Evolutionary conservation across 225 moss, liverwort and hornwort species (phyloP).

Genomic region (Sphagnum tenellum): DNA sequence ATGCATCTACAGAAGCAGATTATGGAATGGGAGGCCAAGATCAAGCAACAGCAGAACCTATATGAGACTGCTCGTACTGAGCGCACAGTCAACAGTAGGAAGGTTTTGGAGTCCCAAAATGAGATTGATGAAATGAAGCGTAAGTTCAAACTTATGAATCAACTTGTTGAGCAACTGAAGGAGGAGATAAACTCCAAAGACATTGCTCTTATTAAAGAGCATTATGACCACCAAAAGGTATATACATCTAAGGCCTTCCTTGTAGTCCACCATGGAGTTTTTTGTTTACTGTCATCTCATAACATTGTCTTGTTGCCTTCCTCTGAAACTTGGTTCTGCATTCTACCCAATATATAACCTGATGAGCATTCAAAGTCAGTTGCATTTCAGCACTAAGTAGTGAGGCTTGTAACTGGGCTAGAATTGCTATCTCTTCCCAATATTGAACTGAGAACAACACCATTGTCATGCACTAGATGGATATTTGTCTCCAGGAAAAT

Average conservation of each 20-base stretch:
- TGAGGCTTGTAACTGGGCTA: too few relatives aligned
- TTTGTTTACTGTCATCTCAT: too few relatives aligned
- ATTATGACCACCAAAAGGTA: conserved; percentile 49
- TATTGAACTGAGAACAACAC: too few relatives aligned
- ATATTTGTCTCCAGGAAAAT: background rate
- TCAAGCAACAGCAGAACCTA: conserved; percentile 60
- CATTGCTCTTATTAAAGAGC: conserved; percentile 47
- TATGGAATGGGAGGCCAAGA: conserved; percentile 33
- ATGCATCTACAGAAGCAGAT: conserved; percentile 56
- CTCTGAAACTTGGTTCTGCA: too few relatives aligned
- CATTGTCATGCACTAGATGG: too few relatives aligned
- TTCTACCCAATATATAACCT: too few relatives aligned
- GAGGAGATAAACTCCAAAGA: conserved; percentile 60
- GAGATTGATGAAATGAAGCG: conserved; percentile 71
- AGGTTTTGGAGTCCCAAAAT: conserved; percentile 50
- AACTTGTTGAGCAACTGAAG: conserved; percentile 51
- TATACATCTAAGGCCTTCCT: background rate
- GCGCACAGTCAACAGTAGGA: conserved; percentile 55
- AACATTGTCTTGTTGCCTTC: too few relatives aligned
- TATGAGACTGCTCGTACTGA: conserved; percentile 56
- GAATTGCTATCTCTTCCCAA: too few relatives aligned
- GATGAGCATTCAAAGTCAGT: too few relatives aligned
- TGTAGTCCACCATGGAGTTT: too few relatives aligned
- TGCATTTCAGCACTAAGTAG: too few relatives aligned
- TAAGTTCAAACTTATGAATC: conserved; percentile 69